phyloP scores from a whole-genome alignment of 768 basidiomycete species.

The Suillus sp. region DNA sequence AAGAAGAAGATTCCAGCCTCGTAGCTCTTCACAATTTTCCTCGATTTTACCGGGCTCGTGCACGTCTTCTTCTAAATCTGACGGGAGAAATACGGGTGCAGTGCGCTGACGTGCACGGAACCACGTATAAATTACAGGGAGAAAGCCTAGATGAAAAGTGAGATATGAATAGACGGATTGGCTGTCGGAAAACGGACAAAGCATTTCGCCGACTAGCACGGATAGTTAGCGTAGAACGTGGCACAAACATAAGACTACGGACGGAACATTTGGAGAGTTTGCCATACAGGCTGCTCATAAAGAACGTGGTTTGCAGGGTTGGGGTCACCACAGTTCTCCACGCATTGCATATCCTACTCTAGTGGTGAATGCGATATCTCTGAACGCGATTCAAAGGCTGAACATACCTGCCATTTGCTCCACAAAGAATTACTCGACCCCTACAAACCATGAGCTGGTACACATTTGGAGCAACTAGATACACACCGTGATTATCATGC shows the following conservation, averaged over 20 bases:
- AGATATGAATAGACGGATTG: slow-evolving; percentile 19
- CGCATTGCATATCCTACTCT: slow-evolving; percentile 93
- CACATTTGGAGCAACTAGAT: not conserved
- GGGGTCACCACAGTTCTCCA: slow-evolving; percentile 82
- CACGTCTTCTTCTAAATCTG: slow-evolving; percentile 49
- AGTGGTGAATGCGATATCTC: slow-evolving; percentile 12
- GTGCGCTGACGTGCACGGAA: slow-evolving; percentile 47
- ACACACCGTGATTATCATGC: slow-evolving; percentile 88
- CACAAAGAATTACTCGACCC: slow-evolving; percentile 81
- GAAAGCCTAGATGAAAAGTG: slow-evolving; percentile 60
- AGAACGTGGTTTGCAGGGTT: slow-evolving; percentile 64
- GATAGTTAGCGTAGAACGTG: slow-evolving; percentile 36
- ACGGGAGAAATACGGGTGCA: slow-evolving; percentile 56
- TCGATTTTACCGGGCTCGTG: slow-evolving; percentile 36
- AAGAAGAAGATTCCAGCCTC: slow-evolving; percentile 71
- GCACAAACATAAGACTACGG: slow-evolving; percentile 35
- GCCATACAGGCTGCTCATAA: slow-evolving; percentile 96
- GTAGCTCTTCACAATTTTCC: slow-evolving; percentile 45
- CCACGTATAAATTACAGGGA: slow-evolving; percentile 79
- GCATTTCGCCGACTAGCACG: slow-evolving; percentile 85
- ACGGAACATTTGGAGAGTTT: slow-evolving; percentile 90
- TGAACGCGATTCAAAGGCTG: slow-evolving; percentile 6
- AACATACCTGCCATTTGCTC: slow-evolving; percentile 77
- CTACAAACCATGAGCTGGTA: slow-evolving; percentile 36
- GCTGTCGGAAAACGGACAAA: slow-evolving; percentile 57